phyloP scores from a whole-genome alignment of 2,329 filamentous ascomycete genomes.

The Hymenoscyphus occultus region DNA sequence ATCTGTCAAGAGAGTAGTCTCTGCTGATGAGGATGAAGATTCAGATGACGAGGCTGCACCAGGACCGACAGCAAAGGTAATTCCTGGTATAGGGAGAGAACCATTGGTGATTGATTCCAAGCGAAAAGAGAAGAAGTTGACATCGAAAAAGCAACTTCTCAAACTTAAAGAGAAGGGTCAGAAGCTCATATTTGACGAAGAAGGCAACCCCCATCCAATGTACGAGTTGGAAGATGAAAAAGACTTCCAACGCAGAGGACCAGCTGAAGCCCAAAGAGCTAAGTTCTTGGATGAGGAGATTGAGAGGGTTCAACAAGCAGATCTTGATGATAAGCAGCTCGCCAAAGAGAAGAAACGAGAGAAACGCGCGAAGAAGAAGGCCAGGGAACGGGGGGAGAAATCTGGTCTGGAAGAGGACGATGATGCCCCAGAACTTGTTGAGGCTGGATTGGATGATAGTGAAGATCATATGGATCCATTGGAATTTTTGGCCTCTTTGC shows the following conservation, averaged over 20 bases:
- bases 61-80: conserved; percentile 51
- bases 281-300: conserved; percentile 77
- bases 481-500: conserved; percentile 56
- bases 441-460: conserved; percentile 22
- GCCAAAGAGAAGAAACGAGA: conserved; percentile 75
- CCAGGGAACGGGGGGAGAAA: conserved; percentile 55
- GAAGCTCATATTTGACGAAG: conserved; percentile 89
- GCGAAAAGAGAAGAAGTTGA: conserved; percentile 89
- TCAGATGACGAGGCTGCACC: conserved; percentile 42
- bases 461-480: conserved; percentile 52
- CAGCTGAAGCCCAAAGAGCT: conserved; percentile 71
- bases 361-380: conserved; percentile 72
- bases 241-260: conserved; percentile 71
- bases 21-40: conserved; percentile 45
- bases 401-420: conserved; percentile 37
- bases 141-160: conserved; percentile 89
- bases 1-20: conserved; percentile 82
- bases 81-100: conserved; percentile 65
- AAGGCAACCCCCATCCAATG: conserved; percentile 77
- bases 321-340: conserved; percentile 77
- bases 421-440: conserved; percentile 30
- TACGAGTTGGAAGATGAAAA: conserved; percentile 88
- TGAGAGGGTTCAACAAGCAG: conserved; percentile 67
- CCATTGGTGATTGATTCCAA: conserved; percentile 88
- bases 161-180: conserved; percentile 85